Conservation (phyloP, 2,329 filamentous ascomycete species). For the Ceratocystis variospora region DNA sequence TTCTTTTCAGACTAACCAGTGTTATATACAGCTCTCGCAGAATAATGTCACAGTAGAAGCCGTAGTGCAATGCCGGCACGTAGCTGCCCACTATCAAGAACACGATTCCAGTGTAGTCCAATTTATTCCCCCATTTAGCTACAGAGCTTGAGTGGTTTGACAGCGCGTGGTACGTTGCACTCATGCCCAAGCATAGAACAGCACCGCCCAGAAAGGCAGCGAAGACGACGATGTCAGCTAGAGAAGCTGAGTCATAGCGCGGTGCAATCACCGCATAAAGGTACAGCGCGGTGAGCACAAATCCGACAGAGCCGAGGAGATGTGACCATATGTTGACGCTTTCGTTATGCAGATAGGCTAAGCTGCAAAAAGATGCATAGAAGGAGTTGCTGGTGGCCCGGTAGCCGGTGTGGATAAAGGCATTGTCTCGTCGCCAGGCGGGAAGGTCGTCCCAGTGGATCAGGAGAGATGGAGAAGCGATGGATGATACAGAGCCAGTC, state of each 20-base stretch:
- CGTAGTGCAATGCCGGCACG: slow-evolving; percentile 77
- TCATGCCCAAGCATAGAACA: slow-evolving; percentile 61
- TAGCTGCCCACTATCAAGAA: slow-evolving; percentile 83
- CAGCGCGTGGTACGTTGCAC: slow-evolving; percentile 71
- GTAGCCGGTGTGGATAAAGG: slow-evolving; percentile 42
- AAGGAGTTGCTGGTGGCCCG: slow-evolving; percentile 38
- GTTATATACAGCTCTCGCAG: slow-evolving; percentile 60
- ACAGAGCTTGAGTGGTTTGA: slow-evolving; percentile 71
- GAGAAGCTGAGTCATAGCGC: slow-evolving; percentile 49
- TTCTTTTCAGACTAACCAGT: slow-evolving; percentile 41
- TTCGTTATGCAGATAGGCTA: slow-evolving; percentile 46
- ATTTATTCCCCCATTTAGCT: slow-evolving; percentile 72
- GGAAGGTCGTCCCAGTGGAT: slow-evolving; percentile 44
- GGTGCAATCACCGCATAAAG: slow-evolving; percentile 46
- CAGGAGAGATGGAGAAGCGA: not conserved
- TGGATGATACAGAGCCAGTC: not conserved
- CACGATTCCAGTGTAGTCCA: slow-evolving; percentile 92
- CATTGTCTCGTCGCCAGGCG: slow-evolving; percentile 46
- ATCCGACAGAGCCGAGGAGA: slow-evolving; percentile 49
- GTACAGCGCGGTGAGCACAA: slow-evolving; percentile 36
- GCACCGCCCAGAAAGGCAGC: slow-evolving; percentile 67
- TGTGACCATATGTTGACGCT: slow-evolving; percentile 51
- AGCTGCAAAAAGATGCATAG: slow-evolving; percentile 32
- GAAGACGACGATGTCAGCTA: slow-evolving; percentile 57
- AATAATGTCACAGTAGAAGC: slow-evolving; percentile 55